Evolutionary conservation across 129 eudicot species (phyloP).

Genomic region (Artemisia annua): DNA sequence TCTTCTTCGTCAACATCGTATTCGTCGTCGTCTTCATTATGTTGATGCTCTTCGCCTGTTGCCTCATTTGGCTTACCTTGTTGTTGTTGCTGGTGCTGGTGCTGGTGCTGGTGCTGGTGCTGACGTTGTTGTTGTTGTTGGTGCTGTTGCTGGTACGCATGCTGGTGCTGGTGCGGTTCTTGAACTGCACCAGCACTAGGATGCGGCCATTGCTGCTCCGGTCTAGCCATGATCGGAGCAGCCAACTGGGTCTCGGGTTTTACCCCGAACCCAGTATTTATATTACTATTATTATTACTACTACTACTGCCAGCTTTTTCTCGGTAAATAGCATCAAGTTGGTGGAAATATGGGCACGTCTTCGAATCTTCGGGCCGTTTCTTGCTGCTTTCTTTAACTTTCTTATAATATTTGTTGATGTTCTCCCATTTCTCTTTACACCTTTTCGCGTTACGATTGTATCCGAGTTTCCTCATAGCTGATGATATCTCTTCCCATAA

Average conservation of each 20-base stretch:
- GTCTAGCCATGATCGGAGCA: slow-evolving; percentile 66
- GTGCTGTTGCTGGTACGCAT: neutral
- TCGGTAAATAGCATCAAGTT: slow-evolving; percentile 75
- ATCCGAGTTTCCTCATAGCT: slow-evolving; percentile 69
- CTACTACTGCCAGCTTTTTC: slow-evolving; percentile 43
- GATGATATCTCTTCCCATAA: slow-evolving; percentile 93
- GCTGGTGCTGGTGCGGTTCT: slow-evolving; percentile 20
- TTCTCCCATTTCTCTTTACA: slow-evolving; percentile 99
- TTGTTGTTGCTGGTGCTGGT: slow-evolving; percentile 2
- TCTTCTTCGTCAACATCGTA: slow-evolving; percentile 38
- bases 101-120: slow-evolving; percentile 13
- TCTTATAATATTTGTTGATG: slow-evolving; percentile 93
- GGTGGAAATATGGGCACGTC: slow-evolving; percentile 92
- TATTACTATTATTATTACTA: neutral
- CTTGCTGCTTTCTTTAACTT: slow-evolving; percentile 92
- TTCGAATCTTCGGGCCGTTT: slow-evolving; percentile 87
- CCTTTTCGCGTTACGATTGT: slow-evolving; percentile 75
- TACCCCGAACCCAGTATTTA: slow-evolving; percentile 8
- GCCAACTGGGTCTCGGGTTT: slow-evolving; percentile 45
- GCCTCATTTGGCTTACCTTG: slow-evolving; percentile 26
- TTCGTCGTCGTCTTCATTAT: slow-evolving; percentile 34
- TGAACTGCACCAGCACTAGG: slow-evolving; percentile 26
- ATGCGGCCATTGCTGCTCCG: slow-evolving; percentile 85
- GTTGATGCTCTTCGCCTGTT: slow-evolving; percentile 24
- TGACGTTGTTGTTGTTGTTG: slow-evolving; percentile 14